Percentiles rank a stretch among this genome's conserved stretches.
Conservation (phyloP, 1,284 basidiomycete genomes). For the Trichosporon asahii region DNA sequence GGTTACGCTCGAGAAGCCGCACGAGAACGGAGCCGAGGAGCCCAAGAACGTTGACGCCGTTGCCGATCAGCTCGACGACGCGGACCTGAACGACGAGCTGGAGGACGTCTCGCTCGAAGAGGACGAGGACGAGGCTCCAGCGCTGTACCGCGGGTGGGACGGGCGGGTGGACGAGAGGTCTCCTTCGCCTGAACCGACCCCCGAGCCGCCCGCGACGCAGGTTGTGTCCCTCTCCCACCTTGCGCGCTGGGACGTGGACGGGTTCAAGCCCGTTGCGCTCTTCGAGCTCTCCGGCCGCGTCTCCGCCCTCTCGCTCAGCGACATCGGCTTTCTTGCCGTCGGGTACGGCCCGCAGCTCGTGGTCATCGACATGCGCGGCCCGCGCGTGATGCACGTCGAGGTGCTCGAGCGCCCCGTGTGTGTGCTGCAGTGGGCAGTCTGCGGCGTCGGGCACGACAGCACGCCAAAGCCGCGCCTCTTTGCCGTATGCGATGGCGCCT, state of each 20-base stretch:
- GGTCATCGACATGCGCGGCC: constrained; percentile 69
- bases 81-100: not conserved
- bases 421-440: constrained; percentile 66
- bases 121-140: constrained; percentile 32
- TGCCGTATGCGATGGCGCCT: constrained; percentile 58
- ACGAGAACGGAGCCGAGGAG: not conserved
- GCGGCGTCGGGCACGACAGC: constrained; percentile 59
- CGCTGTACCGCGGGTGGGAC: not conserved
- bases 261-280: constrained; percentile 63
- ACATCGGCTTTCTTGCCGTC: constrained; percentile 65
- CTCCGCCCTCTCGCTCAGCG: not conserved
- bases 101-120: constrained; percentile 21
- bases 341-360: constrained; percentile 63
- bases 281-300: constrained; percentile 42
- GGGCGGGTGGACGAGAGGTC: not conserved
- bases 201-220: constrained; percentile 16
- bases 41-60: not conserved
- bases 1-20: not conserved
- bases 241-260: constrained; percentile 54
- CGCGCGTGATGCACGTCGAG: constrained; percentile 60
- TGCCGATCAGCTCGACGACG: not conserved
- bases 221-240: constrained; percentile 45
- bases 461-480: constrained; percentile 59
- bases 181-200: not conserved
- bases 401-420: constrained; percentile 50